These are phyloP conservation scores for Leishmania turanica DNA, from an alignment of 208 protist genomes.

Conservation along the genomic window DNA sequence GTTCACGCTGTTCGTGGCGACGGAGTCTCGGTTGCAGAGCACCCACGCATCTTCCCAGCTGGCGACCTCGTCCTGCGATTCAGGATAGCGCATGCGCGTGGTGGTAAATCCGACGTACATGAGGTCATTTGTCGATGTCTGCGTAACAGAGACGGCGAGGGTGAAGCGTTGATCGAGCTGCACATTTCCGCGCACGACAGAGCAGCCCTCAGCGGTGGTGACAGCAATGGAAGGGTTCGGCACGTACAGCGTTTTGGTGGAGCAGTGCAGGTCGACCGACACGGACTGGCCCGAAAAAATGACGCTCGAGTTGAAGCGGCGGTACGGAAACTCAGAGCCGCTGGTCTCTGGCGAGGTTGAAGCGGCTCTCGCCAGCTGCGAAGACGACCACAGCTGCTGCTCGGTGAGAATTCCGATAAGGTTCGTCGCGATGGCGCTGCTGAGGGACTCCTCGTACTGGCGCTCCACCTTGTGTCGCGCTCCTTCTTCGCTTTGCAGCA, in stretches of 20 bases:
- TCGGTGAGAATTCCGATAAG: conserved; percentile 45
- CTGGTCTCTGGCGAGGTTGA: not conserved
- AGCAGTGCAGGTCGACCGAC: conserved; percentile 64
- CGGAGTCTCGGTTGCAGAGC: conserved; percentile 77
- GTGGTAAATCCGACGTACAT: conserved; percentile 87
- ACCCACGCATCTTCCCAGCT: conserved; percentile 80
- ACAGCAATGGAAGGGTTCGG: conserved; percentile 79
- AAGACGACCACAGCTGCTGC: conserved; percentile 5
- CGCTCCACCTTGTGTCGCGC: conserved; percentile 52
- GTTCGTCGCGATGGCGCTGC: conserved; percentile 41
- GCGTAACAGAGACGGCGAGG: conserved; percentile 75
- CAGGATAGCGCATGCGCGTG: conserved; percentile 46
- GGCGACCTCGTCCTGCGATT: conserved; percentile 59
- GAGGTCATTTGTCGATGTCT: conserved; percentile 37
- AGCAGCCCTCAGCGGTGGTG: conserved; percentile 51
- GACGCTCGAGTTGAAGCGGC: conserved; percentile 16
- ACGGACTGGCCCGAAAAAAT: conserved; percentile 43
- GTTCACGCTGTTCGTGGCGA: conserved; percentile 79
- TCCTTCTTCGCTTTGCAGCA: conserved; percentile 65
- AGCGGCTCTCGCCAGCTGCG: not conserved
- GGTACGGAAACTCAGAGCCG: conserved; percentile 4
- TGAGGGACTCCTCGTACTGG: conserved; percentile 39
- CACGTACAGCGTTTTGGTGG: conserved; percentile 63
- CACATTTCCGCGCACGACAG: conserved; percentile 65
- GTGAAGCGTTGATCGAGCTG: conserved; percentile 58